These are phyloP conservation scores for Pseudogymnoascus destructans DNA, from an alignment of 2,329 filamentous ascomycete species.

Conservation along the genomic window DNA sequence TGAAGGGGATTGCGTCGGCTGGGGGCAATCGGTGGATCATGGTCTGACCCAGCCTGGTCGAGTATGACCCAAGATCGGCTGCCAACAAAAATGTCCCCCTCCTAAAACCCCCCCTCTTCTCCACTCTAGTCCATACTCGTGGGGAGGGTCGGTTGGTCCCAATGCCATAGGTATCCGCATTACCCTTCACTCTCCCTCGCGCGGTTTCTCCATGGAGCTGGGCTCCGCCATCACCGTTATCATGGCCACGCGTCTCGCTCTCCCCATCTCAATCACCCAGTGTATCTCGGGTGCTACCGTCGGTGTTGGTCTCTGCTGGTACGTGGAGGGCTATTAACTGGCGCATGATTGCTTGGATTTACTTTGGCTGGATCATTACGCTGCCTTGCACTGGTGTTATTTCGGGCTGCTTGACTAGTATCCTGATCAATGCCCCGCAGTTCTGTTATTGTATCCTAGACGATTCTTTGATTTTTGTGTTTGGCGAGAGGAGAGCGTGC, in stretches of 20 bases:
- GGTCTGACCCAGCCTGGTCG: not conserved
- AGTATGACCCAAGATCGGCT: not conserved
- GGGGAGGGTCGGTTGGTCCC: not conserved
- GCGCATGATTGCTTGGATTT: constrained; percentile 48
- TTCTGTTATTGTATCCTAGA: constrained; percentile 22
- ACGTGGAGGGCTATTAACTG: constrained; percentile 40
- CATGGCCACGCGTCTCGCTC: constrained; percentile 46
- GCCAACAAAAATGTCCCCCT: not conserved
- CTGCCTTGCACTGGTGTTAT: constrained; percentile 44
- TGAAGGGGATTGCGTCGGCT: not conserved
- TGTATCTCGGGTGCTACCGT: not conserved
- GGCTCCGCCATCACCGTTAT: constrained; percentile 50
- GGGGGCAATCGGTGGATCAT: not conserved
- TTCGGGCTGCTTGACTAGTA: constrained; percentile 46
- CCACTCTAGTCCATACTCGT: not conserved
- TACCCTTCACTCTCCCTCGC: constrained; percentile 47
- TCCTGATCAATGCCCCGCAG: constrained; percentile 48
- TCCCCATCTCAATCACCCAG: constrained; percentile 43
- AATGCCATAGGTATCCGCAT: constrained; percentile 28
- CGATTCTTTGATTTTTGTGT: not conserved
- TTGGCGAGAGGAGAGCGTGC: not conserved
- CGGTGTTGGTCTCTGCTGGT: constrained; percentile 3
- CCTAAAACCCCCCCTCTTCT: not conserved
- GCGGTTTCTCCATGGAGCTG: constrained; percentile 48
- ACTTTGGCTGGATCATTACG: constrained; percentile 47